phyloP scores from a whole-genome alignment of 306 rosid species.

The Prunus dulcis region DNA sequence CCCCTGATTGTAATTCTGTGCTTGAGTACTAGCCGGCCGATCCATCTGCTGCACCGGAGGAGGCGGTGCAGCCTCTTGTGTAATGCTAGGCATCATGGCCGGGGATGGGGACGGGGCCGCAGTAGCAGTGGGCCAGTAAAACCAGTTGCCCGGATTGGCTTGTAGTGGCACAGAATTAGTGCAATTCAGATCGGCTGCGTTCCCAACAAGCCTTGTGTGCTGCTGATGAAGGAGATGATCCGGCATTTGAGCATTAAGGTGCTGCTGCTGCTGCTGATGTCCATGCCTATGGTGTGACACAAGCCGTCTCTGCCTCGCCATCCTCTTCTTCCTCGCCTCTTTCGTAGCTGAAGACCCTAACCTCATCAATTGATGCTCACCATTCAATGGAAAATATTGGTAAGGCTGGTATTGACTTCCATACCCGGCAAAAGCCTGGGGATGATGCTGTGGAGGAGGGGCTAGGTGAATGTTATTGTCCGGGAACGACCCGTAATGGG shows the following conservation, averaged over 20 bases:
- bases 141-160: conserved; percentile 53
- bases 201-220: conserved; percentile 39
- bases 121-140: conserved; percentile 62
- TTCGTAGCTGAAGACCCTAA: conserved; percentile 77
- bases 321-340: conserved; percentile 94
- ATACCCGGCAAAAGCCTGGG: conserved; percentile 33
- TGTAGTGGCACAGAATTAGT: conserved; percentile 23
- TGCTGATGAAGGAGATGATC: conserved; percentile 30
- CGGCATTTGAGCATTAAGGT: conserved; percentile 32
- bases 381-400: conserved; percentile 46
- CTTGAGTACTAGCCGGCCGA: conserved; percentile 31
- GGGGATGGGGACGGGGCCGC: conserved; percentile 3
- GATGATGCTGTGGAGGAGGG: background rate
- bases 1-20: conserved; percentile 36
- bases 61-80: background rate
- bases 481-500: conserved; percentile 48
- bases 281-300: conserved; percentile 41
- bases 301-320: conserved; percentile 79
- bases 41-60: conserved; percentile 23
- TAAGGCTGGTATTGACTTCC: conserved; percentile 47
- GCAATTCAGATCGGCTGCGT: conserved; percentile 29
- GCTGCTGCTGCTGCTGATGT: conserved; percentile 30
- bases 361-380: conserved; percentile 47
- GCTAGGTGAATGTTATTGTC: conserved; percentile 31
- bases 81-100: conserved; percentile 23